phyloP scores from a whole-genome alignment of 2,329 filamentous ascomycete species.

The Aplosporella prunicola region DNA sequence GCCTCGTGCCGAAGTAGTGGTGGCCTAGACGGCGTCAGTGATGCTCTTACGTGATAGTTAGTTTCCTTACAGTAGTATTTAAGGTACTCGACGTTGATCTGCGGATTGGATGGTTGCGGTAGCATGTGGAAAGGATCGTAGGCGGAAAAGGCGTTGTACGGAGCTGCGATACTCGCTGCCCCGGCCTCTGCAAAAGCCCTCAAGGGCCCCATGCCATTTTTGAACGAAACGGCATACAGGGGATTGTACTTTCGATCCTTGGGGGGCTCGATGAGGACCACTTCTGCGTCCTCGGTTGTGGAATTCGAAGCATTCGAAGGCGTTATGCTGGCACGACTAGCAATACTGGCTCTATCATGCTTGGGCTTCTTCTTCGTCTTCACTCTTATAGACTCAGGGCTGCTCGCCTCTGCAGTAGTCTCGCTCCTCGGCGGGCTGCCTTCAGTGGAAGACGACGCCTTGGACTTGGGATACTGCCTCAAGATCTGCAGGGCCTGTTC shows the following conservation, averaged over 20 bases:
- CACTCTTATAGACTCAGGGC: conserved; percentile 5
- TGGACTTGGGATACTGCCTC: conserved; percentile 3
- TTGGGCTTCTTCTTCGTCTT: not conserved
- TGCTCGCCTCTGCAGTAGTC: conserved; percentile 1
- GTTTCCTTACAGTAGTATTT: conserved; percentile 26
- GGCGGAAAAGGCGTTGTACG: conserved; percentile 4
- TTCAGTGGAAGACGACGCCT: not conserved
- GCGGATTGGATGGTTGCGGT: conserved; percentile 21
- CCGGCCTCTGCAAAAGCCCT: not conserved
- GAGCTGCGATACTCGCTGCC: not conserved
- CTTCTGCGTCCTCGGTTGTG: not conserved
- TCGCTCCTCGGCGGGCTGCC: conserved; percentile 7
- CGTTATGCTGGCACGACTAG: too few relatives aligned
- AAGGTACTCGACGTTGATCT: conserved; percentile 23
- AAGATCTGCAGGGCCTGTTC: conserved; percentile 6
- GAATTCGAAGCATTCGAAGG: not conserved
- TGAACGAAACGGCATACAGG: too few relatives aligned
- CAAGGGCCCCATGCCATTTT: not conserved
- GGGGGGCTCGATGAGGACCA: not conserved
- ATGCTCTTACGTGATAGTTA: too few relatives aligned
- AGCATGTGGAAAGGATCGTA: conserved; percentile 27
- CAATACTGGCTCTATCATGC: too few relatives aligned
- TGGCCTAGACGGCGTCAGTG: conserved; percentile 13
- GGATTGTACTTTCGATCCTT: not conserved
- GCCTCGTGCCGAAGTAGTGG: conserved; percentile 23